Base-by-base conservation (phyloP, 352 stramenopile genomes). In the Pythium biforme region DNA sequence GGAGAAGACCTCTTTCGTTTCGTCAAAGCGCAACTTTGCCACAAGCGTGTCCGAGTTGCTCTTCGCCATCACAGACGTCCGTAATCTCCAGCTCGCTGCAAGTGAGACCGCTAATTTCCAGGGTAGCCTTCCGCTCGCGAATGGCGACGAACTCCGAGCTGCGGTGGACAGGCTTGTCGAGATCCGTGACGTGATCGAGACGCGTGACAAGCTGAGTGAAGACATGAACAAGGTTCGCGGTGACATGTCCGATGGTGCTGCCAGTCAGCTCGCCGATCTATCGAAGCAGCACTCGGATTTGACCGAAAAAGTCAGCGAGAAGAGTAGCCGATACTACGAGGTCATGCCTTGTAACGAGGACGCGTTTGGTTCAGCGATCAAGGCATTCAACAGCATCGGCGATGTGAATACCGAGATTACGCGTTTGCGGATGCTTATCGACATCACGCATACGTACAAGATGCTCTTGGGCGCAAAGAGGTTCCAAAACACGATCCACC, bases 371-470 rank as follows among this genome's bases (percentile, higher is more conserved):
- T 66, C 71, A 11, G 73, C 79, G 26, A 89, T 93, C 53, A 72
- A 77, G 26, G 78, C 74, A 9, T 93, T 93, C 29, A 75, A 89
- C 59, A 71, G 62, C 8, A 56, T 86, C 3, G 46, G 54, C 27
- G 73, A 82, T 25, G 83, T 93, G 20, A 86, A 93, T 39, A 65
- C 62, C 4, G 83, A 93, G 58, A 88, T 93, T 40, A 83, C 72
- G 19, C 77, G 81, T 0, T 37, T 93, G 39, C 76, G 75, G 14
- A 46, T 83, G 59, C 55, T 93, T 12, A 72, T 87, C 25, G 80
- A 90, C 56, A 89, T 93, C 40, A 81, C 85, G 55, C 66, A 81
- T 52, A 81, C 78, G n/a, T 91, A 89, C 73, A 89, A 93, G 58
- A 89, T 93, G 56, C 37, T 93, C 1, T 55, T 93, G 0, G 83